phyloP scores from a whole-genome alignment of 768 basidiomycete genomes.

The Kwoniella mangroviensis region DNA sequence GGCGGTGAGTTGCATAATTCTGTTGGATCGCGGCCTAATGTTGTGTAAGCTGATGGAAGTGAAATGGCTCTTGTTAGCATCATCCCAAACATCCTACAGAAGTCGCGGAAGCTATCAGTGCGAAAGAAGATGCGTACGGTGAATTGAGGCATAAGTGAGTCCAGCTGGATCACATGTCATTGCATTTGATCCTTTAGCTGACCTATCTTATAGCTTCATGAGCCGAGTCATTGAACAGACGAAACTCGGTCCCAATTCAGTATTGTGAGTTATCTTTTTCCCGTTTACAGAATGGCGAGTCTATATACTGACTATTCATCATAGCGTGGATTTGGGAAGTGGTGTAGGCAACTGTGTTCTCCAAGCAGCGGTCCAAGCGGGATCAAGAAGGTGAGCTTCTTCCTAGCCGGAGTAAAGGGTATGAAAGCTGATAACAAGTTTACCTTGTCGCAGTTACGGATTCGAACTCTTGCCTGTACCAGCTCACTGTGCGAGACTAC shows the following conservation, averaged over 20 bases:
- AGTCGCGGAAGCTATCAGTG: conserved; percentile 57
- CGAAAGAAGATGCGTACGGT: conserved; percentile 53
- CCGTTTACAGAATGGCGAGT: too few relatives aligned
- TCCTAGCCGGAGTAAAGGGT: neutral
- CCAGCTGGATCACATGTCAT: neutral
- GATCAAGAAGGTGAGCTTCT: conserved; percentile 34
- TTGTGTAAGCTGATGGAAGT: conserved; percentile 65
- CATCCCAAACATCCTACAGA: conserved; percentile 87
- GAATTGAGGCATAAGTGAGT: conserved; percentile 54
- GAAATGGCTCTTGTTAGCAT: conserved; percentile 61
- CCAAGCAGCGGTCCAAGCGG: conserved; percentile 75
- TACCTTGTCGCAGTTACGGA: conserved; percentile 67
- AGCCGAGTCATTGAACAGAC: conserved; percentile 68
- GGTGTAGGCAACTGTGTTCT: conserved; percentile 85
- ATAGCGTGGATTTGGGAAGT: conserved; percentile 74
- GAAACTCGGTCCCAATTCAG: conserved; percentile 65
- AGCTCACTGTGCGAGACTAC: conserved; percentile 75
- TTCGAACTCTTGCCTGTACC: conserved; percentile 79
- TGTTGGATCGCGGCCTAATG: neutral
- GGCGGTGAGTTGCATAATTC: conserved; percentile 66
- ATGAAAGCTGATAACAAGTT: neutral
- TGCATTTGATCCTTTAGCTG: neutral
- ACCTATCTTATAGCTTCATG: conserved; percentile 60
- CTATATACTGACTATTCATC: neutral
- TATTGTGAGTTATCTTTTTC: conserved; percentile 61